These are phyloP conservation scores for Aspergillus nanangensis DNA, from an alignment of 495 filamentous ascomycete genomes.

Conservation along the genomic window DNA sequence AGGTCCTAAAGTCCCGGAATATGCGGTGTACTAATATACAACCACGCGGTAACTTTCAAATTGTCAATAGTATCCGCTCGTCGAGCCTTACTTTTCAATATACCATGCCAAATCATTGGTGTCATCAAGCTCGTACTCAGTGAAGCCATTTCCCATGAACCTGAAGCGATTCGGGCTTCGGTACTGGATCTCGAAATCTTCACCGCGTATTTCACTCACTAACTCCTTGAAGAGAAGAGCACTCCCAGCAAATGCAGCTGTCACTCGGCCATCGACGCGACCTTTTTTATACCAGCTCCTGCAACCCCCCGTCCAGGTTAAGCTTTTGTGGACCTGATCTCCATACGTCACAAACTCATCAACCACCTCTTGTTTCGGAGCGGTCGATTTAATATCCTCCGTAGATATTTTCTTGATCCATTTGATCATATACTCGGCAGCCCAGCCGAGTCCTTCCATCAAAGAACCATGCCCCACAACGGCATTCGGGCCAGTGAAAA, in stretches of 20 bases:
- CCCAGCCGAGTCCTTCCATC: conserved; percentile 44
- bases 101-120: conserved; percentile 25
- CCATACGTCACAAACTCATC: conserved; percentile 36
- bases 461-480: conserved; percentile 35
- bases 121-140: conserved; percentile 21
- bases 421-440: conserved; percentile 47
- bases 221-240: conserved; percentile 46
- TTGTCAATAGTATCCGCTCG: too few relatives aligned
- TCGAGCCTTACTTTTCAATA: too few relatives aligned
- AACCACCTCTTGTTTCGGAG: conserved; percentile 33
- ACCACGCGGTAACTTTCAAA: too few relatives aligned
- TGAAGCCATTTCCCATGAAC: conserved; percentile 47
- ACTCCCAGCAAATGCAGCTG: conserved; percentile 40
- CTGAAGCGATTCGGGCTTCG: conserved; percentile 38
- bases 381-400: conserved; percentile 42
- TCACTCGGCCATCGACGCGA: conserved; percentile 33
- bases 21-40: too few relatives aligned
- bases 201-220: conserved; percentile 38
- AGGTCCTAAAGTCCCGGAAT: too few relatives aligned
- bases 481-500: conserved; percentile 32
- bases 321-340: conserved; percentile 37
- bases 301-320: conserved; percentile 42
- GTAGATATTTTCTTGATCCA: conserved; percentile 41
- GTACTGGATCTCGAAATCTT: conserved; percentile 48
- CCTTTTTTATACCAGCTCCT: conserved; percentile 47